phyloP scores from a whole-genome alignment of 2,329 filamentous ascomycete genomes.

The Chalara sp. region DNA sequence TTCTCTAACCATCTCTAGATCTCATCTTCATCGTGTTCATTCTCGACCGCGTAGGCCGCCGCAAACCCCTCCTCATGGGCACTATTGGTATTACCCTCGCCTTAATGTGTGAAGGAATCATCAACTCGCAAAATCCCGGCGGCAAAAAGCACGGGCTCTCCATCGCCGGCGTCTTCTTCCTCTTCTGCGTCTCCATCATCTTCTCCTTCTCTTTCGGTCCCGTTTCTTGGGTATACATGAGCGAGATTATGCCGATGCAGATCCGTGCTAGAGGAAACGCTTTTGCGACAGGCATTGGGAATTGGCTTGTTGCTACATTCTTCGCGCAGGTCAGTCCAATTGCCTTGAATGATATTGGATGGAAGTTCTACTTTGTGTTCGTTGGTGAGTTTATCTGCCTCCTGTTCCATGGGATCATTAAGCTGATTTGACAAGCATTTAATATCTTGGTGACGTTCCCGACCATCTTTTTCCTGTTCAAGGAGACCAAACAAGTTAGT shows the following conservation, averaged over 20 bases:
- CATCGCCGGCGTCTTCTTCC: conserved; percentile 56
- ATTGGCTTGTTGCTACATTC: conserved; percentile 52
- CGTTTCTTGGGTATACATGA: conserved; percentile 57
- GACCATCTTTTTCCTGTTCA: conserved; percentile 26
- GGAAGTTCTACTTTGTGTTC: conserved; percentile 53
- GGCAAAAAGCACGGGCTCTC: conserved; percentile 39
- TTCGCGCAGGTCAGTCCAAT: conserved; percentile 53
- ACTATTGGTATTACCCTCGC: conserved; percentile 48
- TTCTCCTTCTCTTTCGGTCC: conserved; percentile 55
- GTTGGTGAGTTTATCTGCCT: conserved; percentile 22
- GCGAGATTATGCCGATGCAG: conserved; percentile 60
- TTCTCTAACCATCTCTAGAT: conserved; percentile 28
- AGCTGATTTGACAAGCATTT: conserved; percentile 6
- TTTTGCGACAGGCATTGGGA: conserved; percentile 50
- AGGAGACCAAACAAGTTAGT: conserved; percentile 25
- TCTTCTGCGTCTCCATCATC: conserved; percentile 55
- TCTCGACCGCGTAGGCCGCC: conserved; percentile 45
- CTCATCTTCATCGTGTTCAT: conserved; percentile 53
- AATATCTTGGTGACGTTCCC: conserved; percentile 28
- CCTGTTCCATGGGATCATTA: not conserved
- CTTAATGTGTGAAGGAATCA: conserved; percentile 50
- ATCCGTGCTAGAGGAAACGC: conserved; percentile 54
- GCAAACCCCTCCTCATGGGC: conserved; percentile 46
- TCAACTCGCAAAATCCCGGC: conserved; percentile 44
- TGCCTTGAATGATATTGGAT: conserved; percentile 40